Evolutionary conservation across 805 yeast species (phyloP).

Genomic region (Sugiyamaella valdiviana): DNA sequence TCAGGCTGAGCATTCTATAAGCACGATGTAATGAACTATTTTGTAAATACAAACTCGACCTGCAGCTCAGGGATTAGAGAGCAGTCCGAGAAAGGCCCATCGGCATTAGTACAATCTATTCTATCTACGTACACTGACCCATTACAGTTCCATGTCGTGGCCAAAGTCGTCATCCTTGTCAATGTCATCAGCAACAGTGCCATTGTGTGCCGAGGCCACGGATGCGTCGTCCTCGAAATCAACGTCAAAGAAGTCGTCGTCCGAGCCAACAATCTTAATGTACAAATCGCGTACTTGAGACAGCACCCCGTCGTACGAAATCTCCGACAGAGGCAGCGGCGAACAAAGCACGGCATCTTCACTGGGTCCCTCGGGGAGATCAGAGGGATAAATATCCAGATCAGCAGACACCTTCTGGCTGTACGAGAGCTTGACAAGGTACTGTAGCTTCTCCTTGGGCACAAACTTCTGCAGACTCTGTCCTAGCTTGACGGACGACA

Average conservation of each 20-base stretch:
- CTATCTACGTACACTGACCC: not conserved
- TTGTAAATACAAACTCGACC: too few species aligned
- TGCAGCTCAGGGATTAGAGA: too few species aligned
- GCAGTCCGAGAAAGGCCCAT: not conserved
- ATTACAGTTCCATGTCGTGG: constrained; percentile 26
- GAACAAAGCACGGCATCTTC: constrained; percentile 2
- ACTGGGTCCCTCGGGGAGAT: constrained; percentile 2
- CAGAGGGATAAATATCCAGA: not conserved
- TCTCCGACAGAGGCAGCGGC: constrained; percentile 39
- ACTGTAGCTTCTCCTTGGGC: constrained; percentile 65
- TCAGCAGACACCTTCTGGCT: constrained; percentile 39
- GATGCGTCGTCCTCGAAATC: constrained; percentile 80
- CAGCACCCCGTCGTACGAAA: constrained; percentile 86
- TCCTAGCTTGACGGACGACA: constrained; percentile 80
- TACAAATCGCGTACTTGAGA: constrained; percentile 74
- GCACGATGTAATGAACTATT: too few species aligned
- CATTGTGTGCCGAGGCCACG: constrained; percentile 1
- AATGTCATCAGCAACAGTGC: constrained; percentile 9
- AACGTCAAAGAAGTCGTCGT: constrained; percentile 92
- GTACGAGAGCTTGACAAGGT: constrained; percentile 54
- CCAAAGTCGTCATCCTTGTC: constrained; percentile 23
- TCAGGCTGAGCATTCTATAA: not conserved
- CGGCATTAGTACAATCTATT: not conserved
- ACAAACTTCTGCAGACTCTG: constrained; percentile 78
- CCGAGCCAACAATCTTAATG: constrained; percentile 78